Evolutionary conservation across 192 early-diverging fungal genomes (phyloP), one percentile per base, ranked within the genome.

Genomic region (Pilaira anomala): DNA sequence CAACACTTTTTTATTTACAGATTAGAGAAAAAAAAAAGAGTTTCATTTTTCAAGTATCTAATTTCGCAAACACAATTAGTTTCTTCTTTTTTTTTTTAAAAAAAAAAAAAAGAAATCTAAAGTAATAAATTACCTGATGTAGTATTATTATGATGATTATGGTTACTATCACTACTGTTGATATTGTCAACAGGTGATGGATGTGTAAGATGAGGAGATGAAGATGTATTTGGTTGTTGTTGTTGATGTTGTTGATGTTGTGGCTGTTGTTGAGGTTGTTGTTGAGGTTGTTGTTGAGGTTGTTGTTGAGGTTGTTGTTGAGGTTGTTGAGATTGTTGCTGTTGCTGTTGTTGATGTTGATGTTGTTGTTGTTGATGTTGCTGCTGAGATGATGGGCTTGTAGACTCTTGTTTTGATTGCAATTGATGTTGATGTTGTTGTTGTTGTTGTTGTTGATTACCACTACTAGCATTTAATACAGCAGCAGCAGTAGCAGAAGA

Each of bases 401-500:
- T 36, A 46, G 45, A 46, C 3, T 33, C 28, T 55, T 55, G 52
- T 30, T 18, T 14, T 29, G 16, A n/a, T 49, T 49, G 44, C 13
- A 4, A 4, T 42, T 33, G 59, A 28, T 9, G 59, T 33, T 29
- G 61, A 21, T 22, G 49, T 33, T 54, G 52, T 3, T 45, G 53
- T 51, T 57, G 28, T 28, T 46, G 53, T 42, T 48, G 45, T 62
- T 55, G 53, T 7, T 69, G 60, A n/a, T n/a, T n/a, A n/a, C n/a
- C n/a, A n/a, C n/a, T n/a, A 33, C 60, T 45, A n/a, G 67, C 67
- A 40, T 60, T 60, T 3, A 60, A 60, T 40, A 68, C 44, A 7
- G 62, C 67, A 26, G 67, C 60, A 36, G 67, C 67, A 9, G 67
- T 69, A 36, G 22, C 42, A 7, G 64, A 28, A 13, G 64, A 40